phyloP scores from a whole-genome alignment of 2,329 filamentous ascomycete genomes.

The Stagonosporopsis chrysanthemi region DNA sequence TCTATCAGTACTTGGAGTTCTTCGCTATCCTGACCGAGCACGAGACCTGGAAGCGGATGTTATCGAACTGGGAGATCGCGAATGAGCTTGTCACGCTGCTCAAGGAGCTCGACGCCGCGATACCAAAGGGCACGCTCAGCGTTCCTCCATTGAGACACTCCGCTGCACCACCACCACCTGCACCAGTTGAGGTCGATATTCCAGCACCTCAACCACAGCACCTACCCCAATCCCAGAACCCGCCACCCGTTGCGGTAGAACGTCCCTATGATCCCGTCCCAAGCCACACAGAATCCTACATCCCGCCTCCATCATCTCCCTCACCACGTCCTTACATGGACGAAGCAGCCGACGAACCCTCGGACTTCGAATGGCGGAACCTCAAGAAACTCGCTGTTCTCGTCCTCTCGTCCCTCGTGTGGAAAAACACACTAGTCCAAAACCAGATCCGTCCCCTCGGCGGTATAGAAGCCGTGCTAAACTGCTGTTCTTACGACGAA shows the following conservation, averaged over 20 bases:
- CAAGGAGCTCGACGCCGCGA: conserved; percentile 84
- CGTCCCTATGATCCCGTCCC: conserved; percentile 67
- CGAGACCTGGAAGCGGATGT: conserved; percentile 78
- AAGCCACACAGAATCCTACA: conserved; percentile 54
- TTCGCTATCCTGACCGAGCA: conserved; percentile 89
- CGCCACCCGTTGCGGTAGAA: conserved; percentile 62
- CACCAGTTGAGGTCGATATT: conserved; percentile 30
- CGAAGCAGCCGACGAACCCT: conserved; percentile 63
- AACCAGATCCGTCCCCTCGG: conserved; percentile 85
- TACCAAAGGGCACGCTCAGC: conserved; percentile 67
- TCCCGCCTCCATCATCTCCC: conserved; percentile 43
- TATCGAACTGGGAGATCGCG: conserved; percentile 90
- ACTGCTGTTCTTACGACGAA: conserved; percentile 89
- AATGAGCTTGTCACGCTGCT: conserved; percentile 89
- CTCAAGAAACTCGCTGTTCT: conserved; percentile 93
- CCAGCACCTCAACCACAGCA: conserved; percentile 16
- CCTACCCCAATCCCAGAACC: conserved; percentile 8
- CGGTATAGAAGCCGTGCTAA: conserved; percentile 85
- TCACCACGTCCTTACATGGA: conserved; percentile 57
- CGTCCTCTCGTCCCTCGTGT: conserved; percentile 86
- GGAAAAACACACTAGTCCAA: conserved; percentile 85
- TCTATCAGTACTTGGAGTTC: conserved; percentile 94
- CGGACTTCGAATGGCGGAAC: conserved; percentile 76
- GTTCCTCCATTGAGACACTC: conserved; percentile 65
- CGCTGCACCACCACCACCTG: conserved; percentile 42